These are phyloP conservation scores for Fragilaria crotonensis DNA, from an alignment of 108 stramenopile genomes.

Conservation along the genomic window DNA sequence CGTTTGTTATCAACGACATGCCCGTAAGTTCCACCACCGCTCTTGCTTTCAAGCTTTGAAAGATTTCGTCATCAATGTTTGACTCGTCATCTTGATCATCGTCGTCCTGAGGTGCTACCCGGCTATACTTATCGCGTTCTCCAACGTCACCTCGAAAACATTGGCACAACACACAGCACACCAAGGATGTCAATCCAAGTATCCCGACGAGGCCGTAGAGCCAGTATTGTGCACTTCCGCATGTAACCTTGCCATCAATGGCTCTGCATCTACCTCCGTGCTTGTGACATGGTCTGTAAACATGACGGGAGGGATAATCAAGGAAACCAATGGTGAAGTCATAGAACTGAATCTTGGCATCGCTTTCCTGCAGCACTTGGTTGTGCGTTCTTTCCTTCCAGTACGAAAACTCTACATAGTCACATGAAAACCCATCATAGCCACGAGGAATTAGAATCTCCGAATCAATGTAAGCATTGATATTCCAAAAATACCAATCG, in stretches of 20 bases:
- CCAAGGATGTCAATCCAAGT: not conserved
- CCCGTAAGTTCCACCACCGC: not conserved
- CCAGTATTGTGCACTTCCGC: not conserved
- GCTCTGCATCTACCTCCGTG: not conserved
- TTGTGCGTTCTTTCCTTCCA: not conserved
- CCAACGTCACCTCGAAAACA: not conserved
- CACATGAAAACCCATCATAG: not conserved
- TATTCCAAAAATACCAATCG: not conserved
- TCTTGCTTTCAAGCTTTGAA: not conserved
- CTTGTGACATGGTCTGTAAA: not conserved
- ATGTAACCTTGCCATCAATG: slow-evolving; percentile 5
- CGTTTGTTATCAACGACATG: not conserved
- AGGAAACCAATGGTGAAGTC: not conserved
- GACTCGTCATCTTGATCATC: not conserved
- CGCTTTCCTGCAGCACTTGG: not conserved
- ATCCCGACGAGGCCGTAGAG: not conserved
- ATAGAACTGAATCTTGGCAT: not conserved
- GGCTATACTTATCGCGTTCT: slow-evolving; percentile 1
- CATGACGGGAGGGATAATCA: not conserved
- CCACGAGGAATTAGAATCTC: not conserved
- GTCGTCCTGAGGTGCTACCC: slow-evolving; percentile 6
- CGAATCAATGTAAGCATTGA: not conserved
- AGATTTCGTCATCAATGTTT: not conserved
- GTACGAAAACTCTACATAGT: not conserved
- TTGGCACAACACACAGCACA: not conserved